Evolutionary conservation across 768 basidiomycete species (phyloP), one percentile per base, ranked within the genome.

Genomic region (Phaeotremella skinneri): DNA sequence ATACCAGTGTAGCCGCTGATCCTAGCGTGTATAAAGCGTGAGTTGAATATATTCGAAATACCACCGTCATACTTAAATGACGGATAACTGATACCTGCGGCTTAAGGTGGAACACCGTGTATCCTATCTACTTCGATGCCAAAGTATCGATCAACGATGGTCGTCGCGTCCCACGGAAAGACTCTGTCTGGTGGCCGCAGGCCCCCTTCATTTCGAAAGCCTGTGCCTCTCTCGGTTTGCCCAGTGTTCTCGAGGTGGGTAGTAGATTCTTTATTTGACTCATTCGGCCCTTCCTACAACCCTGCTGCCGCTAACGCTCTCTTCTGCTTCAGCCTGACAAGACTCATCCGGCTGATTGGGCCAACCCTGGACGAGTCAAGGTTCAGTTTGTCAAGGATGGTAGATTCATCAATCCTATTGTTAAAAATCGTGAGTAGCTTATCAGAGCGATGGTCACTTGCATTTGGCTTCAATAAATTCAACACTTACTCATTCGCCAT

Each of bases 111-210:
- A 87, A 90, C 45, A 90, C 89, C 68, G 85, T 98, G 72, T 99
- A 98, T 76, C 94, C 94, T 4, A 88, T 97, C 71, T 97, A 97
- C 78, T 84, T 98, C 56, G 94, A 98, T 78, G 92, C 93, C 32
- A 96, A 97, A 75, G 87, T 87, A 1, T 85, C 92, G 0, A 89
- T 90, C 76, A 86, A 83, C 4, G 91, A 91, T 20, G 85, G 88
- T 65, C 85, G 94, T 39, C 83, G 94, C 49, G 85, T 98, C 56
- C 80, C 86, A 27, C 83, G 91, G 26, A 81, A 82, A 55, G 87
- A 88, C 78, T 83, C 87, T 57, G 76, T 97, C 27, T 92, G 92
- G 91, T 97, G 91, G 90, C 94, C 94, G 0, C 82, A 93, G 49
- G 91, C 89, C 78, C 88, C 89, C 67, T 91, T 91, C 68, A 94